Evolutionary conservation across 352 stramenopile genomes (phyloP).

Genomic region (Globisporangium viniferum): DNA sequence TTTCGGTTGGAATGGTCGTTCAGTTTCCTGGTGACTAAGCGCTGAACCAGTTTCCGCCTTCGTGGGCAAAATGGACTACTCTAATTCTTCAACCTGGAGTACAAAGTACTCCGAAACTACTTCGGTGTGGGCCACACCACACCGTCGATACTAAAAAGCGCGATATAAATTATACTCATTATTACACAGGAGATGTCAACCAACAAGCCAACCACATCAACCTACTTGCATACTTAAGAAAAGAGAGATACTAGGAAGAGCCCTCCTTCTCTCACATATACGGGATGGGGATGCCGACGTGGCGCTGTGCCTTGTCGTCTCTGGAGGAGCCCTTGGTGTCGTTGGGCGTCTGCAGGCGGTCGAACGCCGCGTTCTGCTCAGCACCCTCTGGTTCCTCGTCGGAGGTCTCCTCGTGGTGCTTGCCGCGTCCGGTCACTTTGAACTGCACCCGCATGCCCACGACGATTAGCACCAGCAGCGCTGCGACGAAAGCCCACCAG

Average conservation of each 20-base stretch:
- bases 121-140: not conserved
- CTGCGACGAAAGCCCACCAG: not conserved
- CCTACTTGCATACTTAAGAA: not conserved
- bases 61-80: no score
- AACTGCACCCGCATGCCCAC: not conserved
- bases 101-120: no score
- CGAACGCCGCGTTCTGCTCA: slow-evolving; percentile 14
- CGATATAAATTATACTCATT: slow-evolving; percentile 1
- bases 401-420: slow-evolving; percentile 26
- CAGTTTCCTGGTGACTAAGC: not conserved
- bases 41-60: no score
- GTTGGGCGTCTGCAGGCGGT: not conserved
- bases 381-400: slow-evolving; percentile 28
- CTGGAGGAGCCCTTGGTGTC: not conserved
- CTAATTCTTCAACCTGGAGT: no score
- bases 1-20: not conserved
- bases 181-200: not conserved
- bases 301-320: not conserved
- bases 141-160: not conserved
- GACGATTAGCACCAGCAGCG: not conserved
- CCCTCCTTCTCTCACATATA: not conserved
- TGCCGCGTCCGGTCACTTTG: slow-evolving; percentile 29
- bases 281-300: not conserved
- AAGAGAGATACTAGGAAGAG: not conserved
- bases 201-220: not conserved